Percentiles rank a stretch among this genome's conserved stretches.
Evolutionary conservation across 768 basidiomycete genomes (phyloP).

Genomic region (Suillus hirtellus): DNA sequence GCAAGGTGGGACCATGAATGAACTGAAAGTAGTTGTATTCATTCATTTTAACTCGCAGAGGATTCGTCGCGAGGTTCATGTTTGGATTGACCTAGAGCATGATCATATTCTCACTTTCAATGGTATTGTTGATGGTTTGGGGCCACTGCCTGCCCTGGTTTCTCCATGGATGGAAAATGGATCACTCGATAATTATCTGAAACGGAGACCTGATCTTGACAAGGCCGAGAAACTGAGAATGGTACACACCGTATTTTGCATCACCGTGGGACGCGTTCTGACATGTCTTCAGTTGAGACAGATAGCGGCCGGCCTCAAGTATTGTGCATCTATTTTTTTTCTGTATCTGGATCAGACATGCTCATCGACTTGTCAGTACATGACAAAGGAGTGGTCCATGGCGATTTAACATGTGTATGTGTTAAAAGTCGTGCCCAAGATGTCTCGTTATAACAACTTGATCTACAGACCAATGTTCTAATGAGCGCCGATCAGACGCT

Average conservation of each 20-base stretch:
- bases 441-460: not conserved
- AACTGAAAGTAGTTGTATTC: not conserved
- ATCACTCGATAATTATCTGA: slow-evolving; percentile 33
- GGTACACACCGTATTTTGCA: slow-evolving; percentile 12
- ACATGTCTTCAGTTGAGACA: slow-evolving; percentile 3
- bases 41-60: not conserved
- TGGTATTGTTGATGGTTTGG: slow-evolving; percentile 22
- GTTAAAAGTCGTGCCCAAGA: not conserved
- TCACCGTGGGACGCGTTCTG: not conserved
- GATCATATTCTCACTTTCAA: slow-evolving; percentile 19
- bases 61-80: slow-evolving; percentile 9
- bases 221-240: slow-evolving; percentile 15
- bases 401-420: slow-evolving; percentile 15
- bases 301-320: slow-evolving; percentile 8
- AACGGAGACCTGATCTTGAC: not conserved
- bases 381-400: slow-evolving; percentile 8
- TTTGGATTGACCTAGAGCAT: slow-evolving; percentile 16
- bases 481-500: slow-evolving; percentile 33
- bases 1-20: slow-evolving; percentile 1
- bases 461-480: slow-evolving; percentile 38
- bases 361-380: slow-evolving; percentile 11
- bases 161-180: slow-evolving; percentile 32
- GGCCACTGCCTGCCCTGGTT: slow-evolving; percentile 22
- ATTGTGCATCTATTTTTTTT: slow-evolving; percentile 1
- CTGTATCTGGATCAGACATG: not conserved